Base-by-base conservation (phyloP, 2,329 filamentous ascomycete genomes). In the Chaetomium sp. region DNA sequence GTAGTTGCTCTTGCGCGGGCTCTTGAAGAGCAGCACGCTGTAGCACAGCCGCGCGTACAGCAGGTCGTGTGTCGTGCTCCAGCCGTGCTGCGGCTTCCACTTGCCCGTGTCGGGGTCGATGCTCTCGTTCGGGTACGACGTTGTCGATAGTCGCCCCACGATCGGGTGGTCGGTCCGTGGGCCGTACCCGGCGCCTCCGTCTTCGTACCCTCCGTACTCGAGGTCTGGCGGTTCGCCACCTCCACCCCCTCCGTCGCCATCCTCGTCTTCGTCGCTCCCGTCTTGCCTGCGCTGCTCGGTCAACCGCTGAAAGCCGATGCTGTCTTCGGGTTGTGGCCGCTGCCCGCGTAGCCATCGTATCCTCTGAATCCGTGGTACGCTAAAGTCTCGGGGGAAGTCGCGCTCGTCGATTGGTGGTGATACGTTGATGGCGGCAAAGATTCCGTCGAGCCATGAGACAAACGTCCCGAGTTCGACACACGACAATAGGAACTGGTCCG, bases 371-470 rank as follows among this genome's bases (percentile, higher is more conserved):
- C 84, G 79, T 10, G 86, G 86, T 58, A 88, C 83, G 42, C 84
- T 87, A 75, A 86, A 84, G 70, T 88, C 86, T 50, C 82, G 79
- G 2, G 86, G 86, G 60, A 87, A 83, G 51, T 86, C 82, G 55
- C 90, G 85, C 69, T 92, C 90, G 69, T 93, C 90, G 47, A 92
- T 82, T 1, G 89, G 85, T 0, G 85, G 80, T 13, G 89, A 86
- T 23, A 93, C 84, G 71, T 91, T 88, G 65, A 93, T 90, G 55
- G 87, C 89, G n/a, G 88, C 87, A 71, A 88, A 90, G 10, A 91
- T 78, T 2, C 81, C 80, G 72, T 91, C 87, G 2, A 92, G 78
- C 87, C 90, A 90, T 57, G 82, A 82, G 66, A 91, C 81, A 74
- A 92, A 90, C 0, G 82, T 85, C 63, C 86, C 83, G 60, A 91